Conservation (phyloP, 495 filamentous ascomycete genomes). For the Hypoxylon intermedium region DNA sequence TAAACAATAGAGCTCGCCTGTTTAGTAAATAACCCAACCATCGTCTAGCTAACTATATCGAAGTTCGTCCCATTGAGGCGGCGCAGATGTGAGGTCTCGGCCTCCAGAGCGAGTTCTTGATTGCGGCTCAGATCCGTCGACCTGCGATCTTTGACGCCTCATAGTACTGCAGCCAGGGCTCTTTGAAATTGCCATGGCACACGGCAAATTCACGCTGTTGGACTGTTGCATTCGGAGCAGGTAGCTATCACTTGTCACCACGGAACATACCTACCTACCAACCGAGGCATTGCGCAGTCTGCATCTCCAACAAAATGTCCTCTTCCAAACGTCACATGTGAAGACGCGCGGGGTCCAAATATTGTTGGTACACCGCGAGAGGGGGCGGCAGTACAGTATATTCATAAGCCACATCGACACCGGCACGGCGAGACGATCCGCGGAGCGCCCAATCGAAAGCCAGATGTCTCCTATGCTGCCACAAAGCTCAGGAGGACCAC, state of each 20-base stretch:
- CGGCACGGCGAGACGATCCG: background rate
- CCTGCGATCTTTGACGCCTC: background rate
- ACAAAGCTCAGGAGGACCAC: constrained; percentile 14
- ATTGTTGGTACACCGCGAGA: background rate
- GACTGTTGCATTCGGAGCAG: constrained; percentile 1
- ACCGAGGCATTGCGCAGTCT: constrained; percentile 8
- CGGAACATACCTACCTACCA: background rate
- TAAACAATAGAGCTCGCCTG: background rate
- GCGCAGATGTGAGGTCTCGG: constrained; percentile 6
- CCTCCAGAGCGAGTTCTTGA: background rate
- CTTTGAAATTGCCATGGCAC: background rate
- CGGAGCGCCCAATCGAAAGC: constrained; percentile 12
- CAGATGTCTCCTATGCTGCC: background rate
- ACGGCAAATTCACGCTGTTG: background rate
- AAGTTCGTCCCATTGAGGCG: background rate
- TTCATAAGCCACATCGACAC: constrained; percentile 10
- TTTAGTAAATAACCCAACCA: constrained; percentile 2
- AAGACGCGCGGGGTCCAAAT: background rate
- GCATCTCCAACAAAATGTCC: constrained; percentile 7
- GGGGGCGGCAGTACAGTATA: constrained; percentile 12
- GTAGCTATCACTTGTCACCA: constrained; percentile 9
- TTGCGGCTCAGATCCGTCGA: constrained; percentile 20
- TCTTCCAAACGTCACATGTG: constrained; percentile 3
- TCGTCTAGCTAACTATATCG: background rate
- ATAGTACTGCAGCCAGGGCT: constrained; percentile 2